Base-by-base conservation (phyloP, 192 early-diverging fungal genomes). In the Coemansia sp. region DNA sequence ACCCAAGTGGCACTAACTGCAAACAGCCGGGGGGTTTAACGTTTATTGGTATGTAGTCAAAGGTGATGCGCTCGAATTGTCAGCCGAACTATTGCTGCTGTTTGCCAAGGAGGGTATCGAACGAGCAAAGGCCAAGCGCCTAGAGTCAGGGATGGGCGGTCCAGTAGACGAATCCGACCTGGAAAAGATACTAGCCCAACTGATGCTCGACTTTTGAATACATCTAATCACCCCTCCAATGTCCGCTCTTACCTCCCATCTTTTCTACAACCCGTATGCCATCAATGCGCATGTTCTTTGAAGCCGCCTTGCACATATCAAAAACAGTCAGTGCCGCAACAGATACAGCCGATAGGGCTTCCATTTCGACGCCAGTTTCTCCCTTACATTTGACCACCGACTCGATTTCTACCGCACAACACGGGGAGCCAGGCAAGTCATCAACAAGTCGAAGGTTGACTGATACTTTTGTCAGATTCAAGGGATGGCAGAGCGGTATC, bases 241-340 rank as follows among this genome's bases (percentile, higher is more conserved):
- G 63, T 0, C 92, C 94, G 62, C 88, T 90, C 65, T 91, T 92
- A 7, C 96, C 96, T 5, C 96, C 96, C 1, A 87, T 79, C 73
- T 98, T 98, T 55, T 85, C 74, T 20, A 90, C 74, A 0, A 98
- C 88, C 3, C 88, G 71, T 35, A 96, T 82, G 38, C 86, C 83
- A 26, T 84, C 79, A 67, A 98, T 95, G 23, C 74, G 70, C 84
- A 95, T 95, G n/a, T 74, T 80, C 62, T 93, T 93, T 36, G 88
- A 86, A 8, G 90, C 92, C 1, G 94, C 93, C 67, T 98, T 98
- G 74, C 92, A 96, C 96, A 98, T 98, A 69, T 98, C 96, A 85
- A 89, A 96, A 0, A 98, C 87, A 2, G 96, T 95, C 56, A 93
- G 76, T 0, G 89, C 86, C 4, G 94, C 91, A 0, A 91, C 84